A percentile compares a stretch with the other conserved stretches of the same genome.
Conservation (phyloP, 805 yeast genomes). For the Hanseniaspora meyeri region DNA sequence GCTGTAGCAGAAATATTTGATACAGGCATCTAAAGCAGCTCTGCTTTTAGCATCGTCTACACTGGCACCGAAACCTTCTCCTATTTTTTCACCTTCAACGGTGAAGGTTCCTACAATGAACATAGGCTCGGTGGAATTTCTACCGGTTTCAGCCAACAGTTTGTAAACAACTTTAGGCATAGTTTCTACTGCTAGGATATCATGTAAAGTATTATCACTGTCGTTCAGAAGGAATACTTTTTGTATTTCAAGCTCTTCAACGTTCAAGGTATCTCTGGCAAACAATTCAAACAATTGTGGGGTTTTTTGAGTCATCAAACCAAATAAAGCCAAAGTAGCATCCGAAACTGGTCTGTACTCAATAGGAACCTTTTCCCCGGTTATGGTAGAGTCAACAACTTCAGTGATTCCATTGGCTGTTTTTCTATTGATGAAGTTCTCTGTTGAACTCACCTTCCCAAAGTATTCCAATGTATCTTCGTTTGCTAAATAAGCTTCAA, state of each 20-base stretch:
- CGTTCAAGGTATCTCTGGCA: slow-evolving; percentile 21
- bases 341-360: slow-evolving; percentile 8
- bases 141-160: slow-evolving; percentile 85
- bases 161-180: slow-evolving; percentile 67
- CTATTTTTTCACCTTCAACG: slow-evolving; percentile 60
- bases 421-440: slow-evolving; percentile 17
- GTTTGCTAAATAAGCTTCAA: slow-evolving; percentile 54
- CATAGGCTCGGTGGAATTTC: slow-evolving; percentile 69
- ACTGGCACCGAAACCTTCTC: slow-evolving; percentile 90
- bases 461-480: slow-evolving; percentile 55
- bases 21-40: slow-evolving; percentile 80
- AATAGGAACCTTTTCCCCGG: slow-evolving; percentile 2
- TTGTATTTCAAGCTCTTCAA: slow-evolving; percentile 49
- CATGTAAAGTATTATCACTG: slow-evolving; percentile 74
- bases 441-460: slow-evolving; percentile 53
- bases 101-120: slow-evolving; percentile 84
- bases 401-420: slow-evolving; percentile 4
- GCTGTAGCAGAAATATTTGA: slow-evolving; percentile 82
- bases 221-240: slow-evolving; percentile 67
- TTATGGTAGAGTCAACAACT: slow-evolving; percentile 2
- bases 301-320: not conserved
- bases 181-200: slow-evolving; percentile 62
- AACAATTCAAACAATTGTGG: not conserved
- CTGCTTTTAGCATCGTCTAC: slow-evolving; percentile 83
- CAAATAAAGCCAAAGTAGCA: slow-evolving; percentile 7